These are phyloP conservation scores for Eucalyptus regnans DNA, from an alignment of 345 rosid species.

Conservation along the genomic window DNA sequence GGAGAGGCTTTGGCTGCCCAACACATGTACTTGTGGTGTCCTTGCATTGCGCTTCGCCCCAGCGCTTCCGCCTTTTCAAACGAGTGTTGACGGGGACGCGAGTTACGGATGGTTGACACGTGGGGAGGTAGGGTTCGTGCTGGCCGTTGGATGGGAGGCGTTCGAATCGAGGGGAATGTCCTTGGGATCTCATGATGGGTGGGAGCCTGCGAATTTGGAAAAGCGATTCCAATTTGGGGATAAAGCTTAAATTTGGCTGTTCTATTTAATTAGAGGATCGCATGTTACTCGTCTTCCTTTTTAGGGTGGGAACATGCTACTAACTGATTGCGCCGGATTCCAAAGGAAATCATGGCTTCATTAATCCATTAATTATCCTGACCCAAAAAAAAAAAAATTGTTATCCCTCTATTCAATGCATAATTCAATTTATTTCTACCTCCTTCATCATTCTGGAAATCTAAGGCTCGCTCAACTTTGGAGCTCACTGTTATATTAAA, in stretches of 20 bases:
- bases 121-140: background rate
- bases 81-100: background rate
- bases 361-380: background rate
- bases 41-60: background rate
- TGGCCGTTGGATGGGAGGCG: background rate
- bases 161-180: background rate
- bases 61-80: background rate
- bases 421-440: too few relatives aligned
- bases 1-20: background rate
- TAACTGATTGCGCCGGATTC: background rate
- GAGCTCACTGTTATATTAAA: background rate
- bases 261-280: background rate
- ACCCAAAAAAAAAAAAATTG: rapidly evolving
- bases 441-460: too few relatives aligned
- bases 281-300: background rate
- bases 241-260: background rate
- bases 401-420: too few relatives aligned
- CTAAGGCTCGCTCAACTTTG: rapidly evolving
- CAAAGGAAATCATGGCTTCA: background rate
- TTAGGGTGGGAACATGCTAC: background rate
- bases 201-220: background rate
- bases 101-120: background rate
- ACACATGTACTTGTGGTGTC: background rate
- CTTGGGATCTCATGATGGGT: background rate
- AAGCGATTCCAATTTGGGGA: background rate